Percentiles rank a stretch among this genome's conserved stretches.
Evolutionary conservation across 305 asterid genomes (phyloP).

Genomic region (Solanum hybrid): DNA sequence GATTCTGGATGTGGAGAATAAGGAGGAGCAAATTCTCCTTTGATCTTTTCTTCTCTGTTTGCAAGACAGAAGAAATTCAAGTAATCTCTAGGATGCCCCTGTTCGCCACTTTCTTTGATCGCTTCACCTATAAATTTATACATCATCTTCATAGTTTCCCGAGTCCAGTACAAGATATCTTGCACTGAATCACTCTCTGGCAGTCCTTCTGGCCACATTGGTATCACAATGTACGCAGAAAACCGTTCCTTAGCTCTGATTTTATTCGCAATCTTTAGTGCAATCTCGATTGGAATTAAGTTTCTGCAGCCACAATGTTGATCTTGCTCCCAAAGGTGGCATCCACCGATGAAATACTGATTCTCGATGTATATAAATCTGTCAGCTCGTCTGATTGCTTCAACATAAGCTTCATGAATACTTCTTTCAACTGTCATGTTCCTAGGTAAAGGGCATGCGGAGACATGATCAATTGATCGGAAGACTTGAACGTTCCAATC

Average conservation of each 20-base stretch:
- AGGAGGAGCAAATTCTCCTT: constrained; percentile 78
- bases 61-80: constrained; percentile 87
- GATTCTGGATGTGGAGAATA: constrained; percentile 64
- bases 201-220: constrained; percentile 95
- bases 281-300: constrained; percentile 81
- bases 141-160: constrained; percentile 92
- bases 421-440: constrained; percentile 47
- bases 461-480: constrained; percentile 67
- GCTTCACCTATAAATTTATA: constrained; percentile 59
- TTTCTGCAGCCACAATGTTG: constrained; percentile 67
- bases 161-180: constrained; percentile 70
- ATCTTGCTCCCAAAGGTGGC: constrained; percentile 81
- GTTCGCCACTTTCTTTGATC: constrained; percentile 39
- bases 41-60: constrained; percentile 56
- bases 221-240: constrained; percentile 55
- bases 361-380: constrained; percentile 73
- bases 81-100: constrained; percentile 63
- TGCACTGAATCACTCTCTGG: constrained; percentile 78
- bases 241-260: constrained; percentile 58
- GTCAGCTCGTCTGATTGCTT: constrained; percentile 78
- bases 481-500: constrained; percentile 81
- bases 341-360: constrained; percentile 86
- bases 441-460: constrained; percentile 43
- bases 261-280: constrained; percentile 54
- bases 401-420: constrained; percentile 75